Percentiles rank a stretch among this genome's conserved stretches.
These are phyloP conservation scores for Colletotrichum neosansevieriae DNA, from an alignment of 2,329 filamentous ascomycete genomes.

Conservation along the genomic window DNA sequence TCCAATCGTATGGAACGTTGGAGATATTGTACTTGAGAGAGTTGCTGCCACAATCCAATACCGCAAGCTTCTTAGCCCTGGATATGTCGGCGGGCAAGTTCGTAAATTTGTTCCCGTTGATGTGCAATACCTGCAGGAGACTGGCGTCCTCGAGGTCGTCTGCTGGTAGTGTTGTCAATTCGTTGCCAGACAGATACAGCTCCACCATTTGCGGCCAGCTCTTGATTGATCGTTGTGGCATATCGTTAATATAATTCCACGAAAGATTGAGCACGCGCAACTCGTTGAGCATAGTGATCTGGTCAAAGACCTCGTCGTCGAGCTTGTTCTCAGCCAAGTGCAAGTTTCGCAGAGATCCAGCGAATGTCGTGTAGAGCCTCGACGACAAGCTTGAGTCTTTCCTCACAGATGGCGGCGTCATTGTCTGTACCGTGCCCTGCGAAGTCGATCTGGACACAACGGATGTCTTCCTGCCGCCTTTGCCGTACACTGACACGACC, in stretches of 20 bases:
- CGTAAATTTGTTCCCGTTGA: conserved; percentile 98
- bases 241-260: conserved; percentile 93
- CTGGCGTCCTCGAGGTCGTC: conserved; percentile 94
- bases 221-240: conserved; percentile 88
- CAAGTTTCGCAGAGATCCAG: conserved; percentile 83
- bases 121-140: conserved; percentile 87
- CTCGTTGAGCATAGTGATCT: conserved; percentile 85
- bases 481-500: conserved; percentile 82
- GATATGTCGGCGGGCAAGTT: conserved; percentile 95
- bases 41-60: conserved; percentile 96
- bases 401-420: conserved; percentile 69
- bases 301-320: conserved; percentile 94
- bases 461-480: conserved; percentile 86
- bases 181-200: conserved; percentile 94
- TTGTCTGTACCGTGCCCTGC: conserved; percentile 59
- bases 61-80: conserved; percentile 89
- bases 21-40: conserved; percentile 98
- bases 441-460: conserved; percentile 75
- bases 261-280: conserved; percentile 91
- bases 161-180: conserved; percentile 88
- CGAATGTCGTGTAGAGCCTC: conserved; percentile 87
- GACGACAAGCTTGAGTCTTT: conserved; percentile 93
- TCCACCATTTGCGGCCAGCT: conserved; percentile 92
- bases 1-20: conserved; percentile 99
- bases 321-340: conserved; percentile 94